These are phyloP conservation scores for Lepraria neglecta DNA, from an alignment of 495 filamentous ascomycete species.

Conservation along the genomic window DNA sequence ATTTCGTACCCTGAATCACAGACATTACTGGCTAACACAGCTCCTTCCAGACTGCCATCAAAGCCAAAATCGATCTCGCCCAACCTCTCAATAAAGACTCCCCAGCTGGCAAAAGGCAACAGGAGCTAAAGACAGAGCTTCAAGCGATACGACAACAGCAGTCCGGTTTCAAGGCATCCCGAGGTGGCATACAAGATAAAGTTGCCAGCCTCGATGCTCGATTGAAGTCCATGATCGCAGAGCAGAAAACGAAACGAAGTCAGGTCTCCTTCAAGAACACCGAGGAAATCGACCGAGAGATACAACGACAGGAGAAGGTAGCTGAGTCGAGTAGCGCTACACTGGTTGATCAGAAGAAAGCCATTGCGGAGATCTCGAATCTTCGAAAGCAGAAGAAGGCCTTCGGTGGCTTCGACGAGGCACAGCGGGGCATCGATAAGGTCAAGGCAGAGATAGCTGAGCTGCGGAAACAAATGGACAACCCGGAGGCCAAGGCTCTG, in stretches of 20 bases:
- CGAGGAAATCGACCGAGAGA: conserved; percentile 79
- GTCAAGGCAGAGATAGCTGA: conserved; percentile 78
- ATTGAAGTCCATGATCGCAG: conserved; percentile 69
- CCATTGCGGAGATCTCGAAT: conserved; percentile 69
- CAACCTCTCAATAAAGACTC: conserved; percentile 69
- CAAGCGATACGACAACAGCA: conserved; percentile 71
- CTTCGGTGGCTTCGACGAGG: conserved; percentile 73
- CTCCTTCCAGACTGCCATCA: conserved; percentile 64
- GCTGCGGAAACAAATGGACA: conserved; percentile 76
- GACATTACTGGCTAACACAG: background rate
- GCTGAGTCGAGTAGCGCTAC: conserved; percentile 85
- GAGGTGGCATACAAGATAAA: conserved; percentile 69
- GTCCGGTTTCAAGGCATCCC: conserved; percentile 70
- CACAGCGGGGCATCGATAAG: conserved; percentile 77
- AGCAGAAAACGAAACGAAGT: conserved; percentile 74
- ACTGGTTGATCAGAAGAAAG: conserved; percentile 94
- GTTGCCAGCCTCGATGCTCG: conserved; percentile 79
- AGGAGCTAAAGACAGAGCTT: conserved; percentile 71
- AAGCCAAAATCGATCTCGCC: conserved; percentile 74
- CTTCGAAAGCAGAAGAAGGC: conserved; percentile 84
- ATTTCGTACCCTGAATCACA: conserved; percentile 3
- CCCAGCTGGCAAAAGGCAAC: conserved; percentile 65
- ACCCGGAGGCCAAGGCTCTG: conserved; percentile 85
- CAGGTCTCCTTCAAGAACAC: conserved; percentile 75
- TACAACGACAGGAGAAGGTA: conserved; percentile 69